Evolutionary conservation across 2,329 filamentous ascomycete species (phyloP), one percentile per base, ranked within the genome.

Genomic region (Ophiocordyceps australis): DNA sequence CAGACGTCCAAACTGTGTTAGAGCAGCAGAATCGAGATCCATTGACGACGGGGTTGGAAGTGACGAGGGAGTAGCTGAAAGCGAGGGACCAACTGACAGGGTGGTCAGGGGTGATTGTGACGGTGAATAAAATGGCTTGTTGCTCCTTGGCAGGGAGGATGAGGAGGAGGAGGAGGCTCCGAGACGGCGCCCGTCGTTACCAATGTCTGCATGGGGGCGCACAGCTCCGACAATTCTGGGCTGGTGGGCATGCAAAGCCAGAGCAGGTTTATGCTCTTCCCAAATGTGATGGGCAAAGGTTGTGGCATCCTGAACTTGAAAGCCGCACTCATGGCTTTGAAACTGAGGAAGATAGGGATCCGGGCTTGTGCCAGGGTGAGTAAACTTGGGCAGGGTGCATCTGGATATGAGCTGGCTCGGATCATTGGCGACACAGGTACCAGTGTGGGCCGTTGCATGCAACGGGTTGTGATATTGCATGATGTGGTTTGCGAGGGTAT

Each of bases 241-340:
- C 14, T 32, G 32, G 14, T 38, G 31, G 7, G 25, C 22, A 15
- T 33, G 29, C 22, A 35, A 25, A 25, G 29, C 19, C 4, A 34
- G 23, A 9, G 33, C 28, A 16, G 32, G 25, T 17, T 30, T 32
- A 25, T 47, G 44, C 22, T 44, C 36, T 22, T 42, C 32, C 12
- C 45, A 37, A n/a, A 46, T 37, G 24, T 47, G 44, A 17, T 39
- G 33, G 7, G 41, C 38, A 31, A 42, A 45, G 20, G 35, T 33
- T 15, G 34, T 33, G 7, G 39, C 32, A 14, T 41, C 37, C 10
- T 45, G 37, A 15, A 43, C 33, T 13, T 36, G 33, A 25, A 42
- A 45, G 17, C 40, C 43, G 25, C 44, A 47, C 14, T 41, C 33
- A 13, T 33, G 30, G n/a, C 32, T 28, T 4, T 36, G 34, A 4